Base-by-base conservation (phyloP, 148 eudicot genomes). In the Pouteria glomerata region DNA sequence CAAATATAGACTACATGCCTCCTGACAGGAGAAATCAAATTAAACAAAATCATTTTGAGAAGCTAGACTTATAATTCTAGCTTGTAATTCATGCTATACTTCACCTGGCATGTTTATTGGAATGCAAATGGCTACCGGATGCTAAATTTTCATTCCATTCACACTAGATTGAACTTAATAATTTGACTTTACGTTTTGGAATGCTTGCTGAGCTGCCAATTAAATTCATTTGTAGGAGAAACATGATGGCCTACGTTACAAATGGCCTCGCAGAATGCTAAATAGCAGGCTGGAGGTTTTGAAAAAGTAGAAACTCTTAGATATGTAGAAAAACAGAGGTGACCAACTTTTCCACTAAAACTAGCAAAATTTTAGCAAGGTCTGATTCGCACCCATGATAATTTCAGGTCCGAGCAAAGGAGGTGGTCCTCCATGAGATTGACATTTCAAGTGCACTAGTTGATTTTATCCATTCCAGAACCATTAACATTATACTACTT, bases 391-490 rank as follows among this genome's bases (percentile, higher is more conserved):
- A 26, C 26, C 21, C 30, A 27, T 66, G 21, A 24, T 67, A 58
- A 72, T 27, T 52, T 61, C 80, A 93, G 96, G 52, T 90, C 61
- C 85, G 74, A 34, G 85, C 85, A 27, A 65, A 63, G 51, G 98
- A 93, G 73, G 78, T 90, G 67, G 78, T 90, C 67, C 87, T 93
- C 14, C 85, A 82, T 45, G 91, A 86, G 51, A 59, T 59, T 21
- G 96, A 88, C 74, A 77, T 88, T 52, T 48, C 85, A 45, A 69
- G 23, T 67, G 91, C 90, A 29, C 74, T 93, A 18, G 41, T 81
- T 29, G 86, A 72, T 69, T 89, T 79, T 73, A 80, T 89, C 51
- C 60, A 29, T 45, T 48, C 24, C 53, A 71, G 77, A 59, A 55
- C 66, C 59, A 74, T 91, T 57, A 79, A 75, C 74, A 78, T 74